Percentiles rank a stretch among this genome's conserved stretches.
Conservation (phyloP, 768 basidiomycete genomes). For the Phylloporus sp. region DNA sequence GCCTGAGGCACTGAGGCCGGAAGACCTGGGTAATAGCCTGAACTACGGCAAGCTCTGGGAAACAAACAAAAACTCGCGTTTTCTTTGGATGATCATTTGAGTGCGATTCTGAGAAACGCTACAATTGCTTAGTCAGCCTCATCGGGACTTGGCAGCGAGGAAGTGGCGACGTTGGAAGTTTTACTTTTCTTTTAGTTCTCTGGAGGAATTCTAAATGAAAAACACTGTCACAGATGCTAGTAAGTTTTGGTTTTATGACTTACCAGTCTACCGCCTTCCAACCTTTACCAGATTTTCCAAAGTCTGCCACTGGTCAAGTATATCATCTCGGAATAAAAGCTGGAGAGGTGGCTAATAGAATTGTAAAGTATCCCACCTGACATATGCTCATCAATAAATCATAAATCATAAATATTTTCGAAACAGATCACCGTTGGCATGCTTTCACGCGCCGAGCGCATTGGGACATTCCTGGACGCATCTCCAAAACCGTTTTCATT, state of each 20-base stretch:
- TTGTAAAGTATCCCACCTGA: slow-evolving; percentile 41
- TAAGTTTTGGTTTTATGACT: slow-evolving; percentile 34
- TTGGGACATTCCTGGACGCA: slow-evolving; percentile 62
- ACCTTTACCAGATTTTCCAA: slow-evolving; percentile 60
- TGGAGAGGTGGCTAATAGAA: slow-evolving; percentile 79
- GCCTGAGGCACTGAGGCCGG: too few species aligned
- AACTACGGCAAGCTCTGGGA: too few species aligned
- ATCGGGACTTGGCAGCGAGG: background rate
- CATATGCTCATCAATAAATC: background rate
- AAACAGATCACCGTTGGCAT: slow-evolving; percentile 70
- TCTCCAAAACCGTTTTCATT: slow-evolving; percentile 56
- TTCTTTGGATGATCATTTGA: too few species aligned
- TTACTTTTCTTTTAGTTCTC: background rate
- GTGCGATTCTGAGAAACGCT: too few species aligned
- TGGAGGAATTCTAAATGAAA: slow-evolving; percentile 44
- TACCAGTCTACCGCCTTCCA: background rate
- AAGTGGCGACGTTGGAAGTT: background rate
- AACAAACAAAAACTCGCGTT: too few species aligned
- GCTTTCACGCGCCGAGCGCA: slow-evolving; percentile 57
- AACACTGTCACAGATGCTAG: slow-evolving; percentile 63
- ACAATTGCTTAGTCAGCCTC: background rate
- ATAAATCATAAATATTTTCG: slow-evolving; percentile 2
- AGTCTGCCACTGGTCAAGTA: slow-evolving; percentile 66
- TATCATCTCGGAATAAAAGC: slow-evolving; percentile 74
- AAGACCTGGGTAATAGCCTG: too few species aligned